phyloP scores from a whole-genome alignment of 1,284 basidiomycete genomes.

The Stereum hirsutum region DNA sequence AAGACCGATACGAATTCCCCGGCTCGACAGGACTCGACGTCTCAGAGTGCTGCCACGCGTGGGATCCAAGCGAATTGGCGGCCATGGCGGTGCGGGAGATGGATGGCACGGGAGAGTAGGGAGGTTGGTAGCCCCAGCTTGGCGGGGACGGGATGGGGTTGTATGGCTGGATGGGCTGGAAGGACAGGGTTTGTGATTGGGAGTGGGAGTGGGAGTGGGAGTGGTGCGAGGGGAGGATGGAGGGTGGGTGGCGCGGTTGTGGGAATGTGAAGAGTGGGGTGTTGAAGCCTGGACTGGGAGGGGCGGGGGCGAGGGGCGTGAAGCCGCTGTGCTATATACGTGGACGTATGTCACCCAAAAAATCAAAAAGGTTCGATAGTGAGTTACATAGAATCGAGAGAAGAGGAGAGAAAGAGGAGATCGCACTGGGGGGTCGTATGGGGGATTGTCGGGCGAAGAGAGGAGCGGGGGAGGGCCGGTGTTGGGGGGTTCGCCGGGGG shows the following conservation, averaged over 20 bases:
- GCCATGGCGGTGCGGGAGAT: slow-evolving; percentile 9
- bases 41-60: no score
- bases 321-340: slow-evolving; percentile 19
- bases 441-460: slow-evolving; percentile 7
- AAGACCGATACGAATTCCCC: no score
- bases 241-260: slow-evolving; percentile 3
- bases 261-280: slow-evolving; percentile 31
- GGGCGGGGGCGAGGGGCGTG: slow-evolving; percentile 27
- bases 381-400: neutral
- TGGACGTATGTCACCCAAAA: no score
- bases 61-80: no score
- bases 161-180: slow-evolving; percentile 9
- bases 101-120: slow-evolving; percentile 3
- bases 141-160: slow-evolving; percentile 5
- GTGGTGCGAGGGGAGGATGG: slow-evolving; percentile 5
- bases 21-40: no score
- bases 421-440: neutral
- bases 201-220: slow-evolving; percentile 8
- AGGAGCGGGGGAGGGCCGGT: slow-evolving; percentile 9
- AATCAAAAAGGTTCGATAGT: no score
- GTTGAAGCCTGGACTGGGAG: slow-evolving; percentile 28
- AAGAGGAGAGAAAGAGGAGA: neutral
- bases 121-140: slow-evolving; percentile 8
- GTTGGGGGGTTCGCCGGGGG: neutral
- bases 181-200: slow-evolving; percentile 11